phyloP scores from a whole-genome alignment of 2,329 filamentous ascomycete genomes.

The Xylaria hypoxylon region DNA sequence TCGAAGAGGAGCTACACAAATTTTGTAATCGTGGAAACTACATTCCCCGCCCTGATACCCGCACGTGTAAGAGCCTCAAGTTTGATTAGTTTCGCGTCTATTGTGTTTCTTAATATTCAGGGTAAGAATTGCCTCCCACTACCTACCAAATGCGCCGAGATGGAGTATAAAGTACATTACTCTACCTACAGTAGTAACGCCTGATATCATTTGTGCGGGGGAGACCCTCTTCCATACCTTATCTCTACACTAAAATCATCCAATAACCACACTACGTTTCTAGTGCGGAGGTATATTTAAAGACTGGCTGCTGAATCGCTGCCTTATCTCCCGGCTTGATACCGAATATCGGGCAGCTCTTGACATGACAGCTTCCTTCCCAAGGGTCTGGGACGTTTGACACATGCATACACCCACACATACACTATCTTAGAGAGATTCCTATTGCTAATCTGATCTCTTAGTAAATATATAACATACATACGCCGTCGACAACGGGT shows the following conservation, averaged over 20 bases:
- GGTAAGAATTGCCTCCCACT: not conserved
- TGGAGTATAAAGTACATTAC: not conserved
- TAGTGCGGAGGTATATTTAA: constrained; percentile 1
- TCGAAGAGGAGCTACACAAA: not conserved
- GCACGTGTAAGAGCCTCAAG: not conserved
- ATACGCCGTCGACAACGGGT: constrained; percentile 43
- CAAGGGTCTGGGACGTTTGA: not conserved
- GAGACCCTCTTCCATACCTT: constrained; percentile 23
- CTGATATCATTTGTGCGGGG: constrained; percentile 12
- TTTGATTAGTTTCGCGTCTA: not conserved
- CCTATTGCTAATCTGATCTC: not conserved
- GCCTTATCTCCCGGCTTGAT: constrained; percentile 10
- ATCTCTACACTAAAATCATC: constrained; percentile 27
- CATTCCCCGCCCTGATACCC: not conserved
- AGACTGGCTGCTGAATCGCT: not conserved
- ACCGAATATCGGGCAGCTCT: constrained; percentile 17
- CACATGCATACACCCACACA: not conserved
- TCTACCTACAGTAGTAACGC: not conserved
- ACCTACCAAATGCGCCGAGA: not conserved
- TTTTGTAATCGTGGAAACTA: not conserved
- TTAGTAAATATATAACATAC: not conserved
- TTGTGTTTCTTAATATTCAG: not conserved
- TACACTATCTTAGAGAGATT: not conserved
- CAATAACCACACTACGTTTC: constrained; percentile 1
- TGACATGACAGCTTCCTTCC: constrained; percentile 1